Evolutionary conservation across 495 filamentous ascomycete species (phyloP).

Genomic region (Ramalina intermedia): DNA sequence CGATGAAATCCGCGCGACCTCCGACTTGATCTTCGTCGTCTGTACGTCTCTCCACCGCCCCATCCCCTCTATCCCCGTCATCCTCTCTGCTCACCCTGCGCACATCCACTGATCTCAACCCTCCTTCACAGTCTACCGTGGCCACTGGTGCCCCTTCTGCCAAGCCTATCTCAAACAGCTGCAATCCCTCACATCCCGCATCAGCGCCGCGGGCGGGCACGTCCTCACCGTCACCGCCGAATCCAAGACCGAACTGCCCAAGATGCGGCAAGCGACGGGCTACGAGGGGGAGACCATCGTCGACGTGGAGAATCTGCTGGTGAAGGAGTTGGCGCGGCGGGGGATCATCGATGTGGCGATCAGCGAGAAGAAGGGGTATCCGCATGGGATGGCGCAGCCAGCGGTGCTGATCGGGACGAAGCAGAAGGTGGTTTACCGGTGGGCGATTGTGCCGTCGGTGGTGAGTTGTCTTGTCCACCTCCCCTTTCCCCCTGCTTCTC

Average conservation of each 20-base stretch:
- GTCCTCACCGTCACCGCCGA: constrained; percentile 13
- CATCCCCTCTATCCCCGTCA: not conserved
- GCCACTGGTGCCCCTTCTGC: constrained; percentile 18
- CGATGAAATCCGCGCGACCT: not conserved
- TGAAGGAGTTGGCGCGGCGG: constrained; percentile 1
- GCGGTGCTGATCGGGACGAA: constrained; percentile 8
- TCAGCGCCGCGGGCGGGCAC: constrained; percentile 6
- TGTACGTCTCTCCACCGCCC: constrained; percentile 2
- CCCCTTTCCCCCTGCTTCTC: not conserved
- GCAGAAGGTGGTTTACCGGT: constrained; percentile 9
- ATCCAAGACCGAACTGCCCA: not conserved
- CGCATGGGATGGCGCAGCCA: constrained; percentile 15
- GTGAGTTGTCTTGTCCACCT: not conserved
- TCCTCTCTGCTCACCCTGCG: not conserved
- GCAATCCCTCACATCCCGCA: constrained; percentile 3
- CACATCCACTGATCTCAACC: not conserved
- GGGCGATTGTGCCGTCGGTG: constrained; percentile 12
- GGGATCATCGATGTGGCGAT: constrained; percentile 12
- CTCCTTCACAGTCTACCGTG: constrained; percentile 13
- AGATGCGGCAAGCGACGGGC: constrained; percentile 5
- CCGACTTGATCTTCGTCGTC: constrained; percentile 9
- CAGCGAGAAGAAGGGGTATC: constrained; percentile 14
- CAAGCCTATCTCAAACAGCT: constrained; percentile 12
- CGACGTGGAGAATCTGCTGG: constrained; percentile 8
- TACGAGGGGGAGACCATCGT: constrained; percentile 9